Percentiles rank a stretch among this genome's conserved stretches.
phyloP scores from a whole-genome alignment of 2,329 filamentous ascomycete species.

The Diaporthe australafricana region DNA sequence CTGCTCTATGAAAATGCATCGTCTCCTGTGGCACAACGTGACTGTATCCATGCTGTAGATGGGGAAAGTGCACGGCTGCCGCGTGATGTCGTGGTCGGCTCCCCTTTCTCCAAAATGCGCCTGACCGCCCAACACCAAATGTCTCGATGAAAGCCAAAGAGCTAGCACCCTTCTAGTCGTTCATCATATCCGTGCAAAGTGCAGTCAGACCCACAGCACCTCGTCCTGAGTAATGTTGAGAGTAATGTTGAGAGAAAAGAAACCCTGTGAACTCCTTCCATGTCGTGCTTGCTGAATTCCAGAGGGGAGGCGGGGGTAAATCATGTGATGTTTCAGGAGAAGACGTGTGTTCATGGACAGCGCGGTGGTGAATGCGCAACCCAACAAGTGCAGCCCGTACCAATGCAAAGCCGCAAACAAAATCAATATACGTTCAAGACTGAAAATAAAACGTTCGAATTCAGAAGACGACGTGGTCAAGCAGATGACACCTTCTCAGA shows the following conservation, averaged over 20 bases:
- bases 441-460: background rate
- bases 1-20: slow-evolving; percentile 36
- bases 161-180: slow-evolving; percentile 23
- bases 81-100: slow-evolving; percentile 12
- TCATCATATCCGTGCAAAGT: slow-evolving; percentile 32
- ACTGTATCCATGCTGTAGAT: slow-evolving; percentile 12
- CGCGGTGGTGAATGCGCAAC: slow-evolving; percentile 19
- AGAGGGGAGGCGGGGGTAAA: slow-evolving; percentile 32
- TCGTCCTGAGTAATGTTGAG: slow-evolving; percentile 19
- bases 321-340: slow-evolving; percentile 25
- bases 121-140: slow-evolving; percentile 29
- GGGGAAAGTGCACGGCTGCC: slow-evolving; percentile 1
- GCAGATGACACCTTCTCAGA: background rate
- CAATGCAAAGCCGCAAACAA: slow-evolving; percentile 20
- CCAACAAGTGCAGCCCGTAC: slow-evolving; percentile 20
- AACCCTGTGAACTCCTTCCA: slow-evolving; percentile 35
- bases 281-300: slow-evolving; percentile 29
- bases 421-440: background rate
- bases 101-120: slow-evolving; percentile 33
- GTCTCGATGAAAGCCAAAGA: slow-evolving; percentile 24
- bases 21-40: slow-evolving; percentile 22
- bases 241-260: slow-evolving; percentile 21
- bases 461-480: background rate
- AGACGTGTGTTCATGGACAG: slow-evolving; percentile 24
- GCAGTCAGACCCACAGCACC: slow-evolving; percentile 23